These are phyloP conservation scores for Linderniella brevidens DNA, from an alignment of 257 asterid genomes.

Conservation along the genomic window DNA sequence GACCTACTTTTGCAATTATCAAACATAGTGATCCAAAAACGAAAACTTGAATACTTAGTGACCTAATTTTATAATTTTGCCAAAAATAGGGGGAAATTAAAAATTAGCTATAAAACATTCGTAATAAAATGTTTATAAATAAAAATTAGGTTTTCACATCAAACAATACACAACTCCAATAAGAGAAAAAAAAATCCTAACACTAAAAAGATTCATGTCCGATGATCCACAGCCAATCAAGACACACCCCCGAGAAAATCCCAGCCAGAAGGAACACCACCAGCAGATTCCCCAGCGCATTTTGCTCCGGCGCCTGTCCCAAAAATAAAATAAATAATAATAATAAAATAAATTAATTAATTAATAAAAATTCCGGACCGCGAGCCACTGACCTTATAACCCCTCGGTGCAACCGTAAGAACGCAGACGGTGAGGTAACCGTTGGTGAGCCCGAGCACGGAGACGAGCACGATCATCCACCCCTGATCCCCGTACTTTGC, in stretches of 20 bases:
- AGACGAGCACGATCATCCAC: constrained; percentile 53
- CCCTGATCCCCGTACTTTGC: constrained; percentile 77
- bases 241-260: constrained; percentile 46
- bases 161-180: too few species aligned
- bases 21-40: too few species aligned
- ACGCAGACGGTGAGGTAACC: constrained; percentile 75
- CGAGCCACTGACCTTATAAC: constrained; percentile 44
- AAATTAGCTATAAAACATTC: too few species aligned
- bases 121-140: too few species aligned
- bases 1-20: too few species aligned
- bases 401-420: constrained; percentile 54
- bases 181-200: too few species aligned
- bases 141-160: too few species aligned
- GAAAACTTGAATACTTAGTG: too few species aligned
- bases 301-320: constrained; percentile 98
- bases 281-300: constrained; percentile 73
- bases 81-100: too few species aligned
- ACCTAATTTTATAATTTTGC: too few species aligned
- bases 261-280: constrained; percentile 56
- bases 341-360: neutral
- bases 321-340: neutral
- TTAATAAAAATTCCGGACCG: neutral
- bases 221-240: constrained; percentile 84
- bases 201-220: constrained; percentile 30
- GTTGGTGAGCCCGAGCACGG: constrained; percentile 64